phyloP scores from a whole-genome alignment of 441 rosid species.

The Euphorbia corollata region DNA sequence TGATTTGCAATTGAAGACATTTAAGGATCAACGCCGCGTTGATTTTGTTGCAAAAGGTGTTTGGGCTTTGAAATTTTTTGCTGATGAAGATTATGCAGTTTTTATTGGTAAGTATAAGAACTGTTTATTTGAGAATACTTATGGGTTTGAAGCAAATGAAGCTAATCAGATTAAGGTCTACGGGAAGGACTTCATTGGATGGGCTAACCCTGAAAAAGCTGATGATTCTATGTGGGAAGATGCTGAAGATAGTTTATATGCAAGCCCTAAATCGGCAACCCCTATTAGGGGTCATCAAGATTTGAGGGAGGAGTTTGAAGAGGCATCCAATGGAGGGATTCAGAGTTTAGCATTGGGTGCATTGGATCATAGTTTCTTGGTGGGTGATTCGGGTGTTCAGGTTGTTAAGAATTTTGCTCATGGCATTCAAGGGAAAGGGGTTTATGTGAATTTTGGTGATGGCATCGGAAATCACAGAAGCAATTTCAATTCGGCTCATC shows the following conservation, averaged over 20 bases:
- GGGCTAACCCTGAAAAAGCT: slow-evolving; percentile 87
- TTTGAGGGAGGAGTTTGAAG: slow-evolving; percentile 83
- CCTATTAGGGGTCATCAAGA: slow-evolving; percentile 56
- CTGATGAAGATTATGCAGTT: slow-evolving; percentile 41
- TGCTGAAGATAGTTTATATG: slow-evolving; percentile 58
- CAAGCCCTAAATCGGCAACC: slow-evolving; percentile 54
- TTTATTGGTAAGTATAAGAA: slow-evolving; percentile 49
- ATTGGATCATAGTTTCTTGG: slow-evolving; percentile 88
- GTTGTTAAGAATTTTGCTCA: slow-evolving; percentile 87
- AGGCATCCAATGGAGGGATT: slow-evolving; percentile 76
- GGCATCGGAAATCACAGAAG: slow-evolving; percentile 35
- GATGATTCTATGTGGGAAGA: slow-evolving; percentile 98
- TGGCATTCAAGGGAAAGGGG: slow-evolving; percentile 94
- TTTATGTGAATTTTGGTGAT: slow-evolving; percentile 59
- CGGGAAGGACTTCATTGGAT: slow-evolving; percentile 86
- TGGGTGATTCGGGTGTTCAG: slow-evolving; percentile 81
- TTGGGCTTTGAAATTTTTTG: slow-evolving; percentile 78
- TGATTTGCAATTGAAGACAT: slow-evolving; percentile 66
- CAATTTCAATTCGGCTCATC: slow-evolving; percentile 33
- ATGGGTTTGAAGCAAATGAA: slow-evolving; percentile 66
- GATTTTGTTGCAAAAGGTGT: slow-evolving; percentile 82
- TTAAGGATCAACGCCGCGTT: slow-evolving; percentile 70
- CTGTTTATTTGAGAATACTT: slow-evolving; percentile 80
- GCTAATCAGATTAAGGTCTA: slow-evolving; percentile 67
- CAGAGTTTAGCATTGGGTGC: slow-evolving; percentile 96